Evolutionary conservation across 805 yeast genomes (phyloP).

Genomic region (Starmerella sp.): DNA sequence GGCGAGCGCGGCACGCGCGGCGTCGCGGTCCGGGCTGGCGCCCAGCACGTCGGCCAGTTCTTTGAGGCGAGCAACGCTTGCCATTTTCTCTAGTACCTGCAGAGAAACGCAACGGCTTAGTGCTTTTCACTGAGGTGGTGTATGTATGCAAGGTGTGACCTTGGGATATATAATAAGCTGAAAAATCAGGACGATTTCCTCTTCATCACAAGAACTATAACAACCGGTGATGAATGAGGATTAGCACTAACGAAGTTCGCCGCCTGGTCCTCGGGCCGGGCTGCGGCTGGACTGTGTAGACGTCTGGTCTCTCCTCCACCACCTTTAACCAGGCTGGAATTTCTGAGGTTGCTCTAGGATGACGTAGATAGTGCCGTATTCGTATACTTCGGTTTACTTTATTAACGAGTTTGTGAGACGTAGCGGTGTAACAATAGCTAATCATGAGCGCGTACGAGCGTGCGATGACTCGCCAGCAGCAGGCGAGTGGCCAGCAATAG

Average conservation of each 20-base stretch:
- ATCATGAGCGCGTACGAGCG: no score
- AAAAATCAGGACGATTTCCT: constrained; percentile 1
- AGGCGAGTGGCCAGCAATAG: no score
- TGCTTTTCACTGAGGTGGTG: neutral
- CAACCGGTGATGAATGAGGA: constrained; percentile 23
- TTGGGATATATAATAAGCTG: neutral
- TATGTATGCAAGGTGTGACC: neutral
- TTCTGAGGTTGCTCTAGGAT: constrained; percentile 21
- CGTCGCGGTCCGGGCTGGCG: neutral
- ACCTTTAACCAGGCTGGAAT: constrained; percentile 16
- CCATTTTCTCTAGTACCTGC: neutral
- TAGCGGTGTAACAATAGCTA: no score
- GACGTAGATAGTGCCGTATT: no score
- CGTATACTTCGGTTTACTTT: no score
- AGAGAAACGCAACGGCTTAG: neutral
- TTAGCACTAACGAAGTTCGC: constrained; percentile 19
- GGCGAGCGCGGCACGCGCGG: neutral
- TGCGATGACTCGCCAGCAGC: no score
- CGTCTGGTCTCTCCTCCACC: constrained; percentile 22
- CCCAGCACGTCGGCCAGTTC: neutral
- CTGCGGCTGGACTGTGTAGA: constrained; percentile 21
- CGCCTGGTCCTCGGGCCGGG: neutral
- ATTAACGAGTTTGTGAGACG: no score
- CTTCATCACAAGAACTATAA: constrained; percentile 21
- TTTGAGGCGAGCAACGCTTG: neutral